Conservation (phyloP, 2,329 filamentous ascomycete species). For the Truncatella angustata region DNA sequence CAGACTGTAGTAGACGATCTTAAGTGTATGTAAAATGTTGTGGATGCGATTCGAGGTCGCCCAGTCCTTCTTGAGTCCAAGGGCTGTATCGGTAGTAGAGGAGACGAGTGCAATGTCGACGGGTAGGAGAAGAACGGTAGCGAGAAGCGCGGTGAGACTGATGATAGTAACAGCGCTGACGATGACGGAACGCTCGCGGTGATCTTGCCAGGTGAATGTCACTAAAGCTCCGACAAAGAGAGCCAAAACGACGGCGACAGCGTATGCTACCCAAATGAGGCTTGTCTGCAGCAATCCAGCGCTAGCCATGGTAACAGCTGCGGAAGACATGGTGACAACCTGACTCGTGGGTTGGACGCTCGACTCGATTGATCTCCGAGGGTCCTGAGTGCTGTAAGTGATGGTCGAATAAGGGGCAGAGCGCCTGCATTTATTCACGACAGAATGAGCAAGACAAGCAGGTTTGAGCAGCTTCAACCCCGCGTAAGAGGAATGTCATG, state of each 20-base stretch:
- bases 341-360: background rate
- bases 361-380: too few species aligned
- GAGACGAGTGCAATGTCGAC: constrained; percentile 96
- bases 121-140: constrained; percentile 87
- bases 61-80: constrained; percentile 91
- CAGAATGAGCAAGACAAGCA: background rate
- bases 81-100: constrained; percentile 72
- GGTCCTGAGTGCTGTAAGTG: background rate
- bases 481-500: background rate
- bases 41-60: constrained; percentile 79
- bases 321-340: background rate
- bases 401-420: background rate
- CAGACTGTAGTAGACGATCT: constrained; percentile 86
- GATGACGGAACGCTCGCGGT: constrained; percentile 77
- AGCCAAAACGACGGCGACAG: constrained; percentile 73
- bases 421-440: background rate
- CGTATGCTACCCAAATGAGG: constrained; percentile 94
- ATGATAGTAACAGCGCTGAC: constrained; percentile 85
- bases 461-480: background rate
- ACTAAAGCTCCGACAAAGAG: constrained; percentile 78
- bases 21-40: constrained; percentile 75
- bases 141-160: constrained; percentile 82
- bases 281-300: constrained; percentile 75
- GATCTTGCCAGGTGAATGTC: constrained; percentile 87
- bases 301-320: constrained; percentile 22